Conservation (phyloP, 1,284 basidiomycete species). For the Sporisorium graminicola region DNA sequence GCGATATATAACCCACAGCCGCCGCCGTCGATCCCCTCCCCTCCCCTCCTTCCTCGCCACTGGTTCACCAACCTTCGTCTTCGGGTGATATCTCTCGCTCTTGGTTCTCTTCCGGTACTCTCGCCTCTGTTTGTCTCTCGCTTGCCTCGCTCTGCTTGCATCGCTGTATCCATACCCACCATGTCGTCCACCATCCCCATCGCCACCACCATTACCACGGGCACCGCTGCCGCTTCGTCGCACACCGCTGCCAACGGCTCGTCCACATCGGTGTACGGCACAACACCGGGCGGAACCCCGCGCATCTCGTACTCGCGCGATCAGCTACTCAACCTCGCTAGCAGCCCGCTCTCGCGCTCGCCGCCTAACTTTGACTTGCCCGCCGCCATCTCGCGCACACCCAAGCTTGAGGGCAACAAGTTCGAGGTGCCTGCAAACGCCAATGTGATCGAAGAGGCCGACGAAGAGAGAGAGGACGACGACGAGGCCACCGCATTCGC, state of each 20-base stretch:
- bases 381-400: constrained; percentile 4
- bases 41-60: neutral
- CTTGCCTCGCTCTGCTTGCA: neutral
- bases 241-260: neutral
- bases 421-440: neutral
- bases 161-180: neutral
- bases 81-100: too few species aligned
- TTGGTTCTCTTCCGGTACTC: too few species aligned
- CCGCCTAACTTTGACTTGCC: constrained; percentile 24
- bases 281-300: constrained; percentile 53
- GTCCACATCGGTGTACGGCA: constrained; percentile 33
- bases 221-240: too few species aligned
- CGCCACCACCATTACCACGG: too few species aligned
- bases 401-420: neutral
- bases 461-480: constrained; percentile 1
- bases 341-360: constrained; percentile 41
- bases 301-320: constrained; percentile 59
- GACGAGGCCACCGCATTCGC: constrained; percentile 11
- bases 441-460: neutral
- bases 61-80: too few species aligned
- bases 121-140: too few species aligned
- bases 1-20: neutral
- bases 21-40: neutral
- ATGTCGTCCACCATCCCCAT: constrained; percentile 32
- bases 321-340: constrained; percentile 53